These are phyloP conservation scores for Ochromonas danica DNA, from an alignment of 108 stramenopile genomes.

Conservation along the genomic window DNA sequence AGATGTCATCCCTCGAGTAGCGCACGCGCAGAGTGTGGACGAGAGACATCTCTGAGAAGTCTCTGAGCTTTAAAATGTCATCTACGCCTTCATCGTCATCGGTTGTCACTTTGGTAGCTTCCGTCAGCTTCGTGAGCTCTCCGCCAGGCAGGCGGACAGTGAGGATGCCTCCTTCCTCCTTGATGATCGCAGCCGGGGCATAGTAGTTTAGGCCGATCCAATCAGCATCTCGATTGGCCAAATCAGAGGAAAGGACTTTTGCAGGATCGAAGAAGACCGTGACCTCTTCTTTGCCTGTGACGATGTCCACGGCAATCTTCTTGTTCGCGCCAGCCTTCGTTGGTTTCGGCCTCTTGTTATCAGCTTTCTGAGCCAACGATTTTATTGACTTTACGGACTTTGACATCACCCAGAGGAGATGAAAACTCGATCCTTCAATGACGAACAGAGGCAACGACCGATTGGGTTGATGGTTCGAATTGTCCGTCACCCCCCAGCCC, in stretches of 20 bases:
- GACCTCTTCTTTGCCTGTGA: background rate
- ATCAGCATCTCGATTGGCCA: background rate
- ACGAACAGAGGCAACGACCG: too few relatives aligned
- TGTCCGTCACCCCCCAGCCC: too few relatives aligned
- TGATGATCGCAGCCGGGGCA: background rate
- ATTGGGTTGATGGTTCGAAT: too few relatives aligned
- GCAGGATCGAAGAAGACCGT: background rate
- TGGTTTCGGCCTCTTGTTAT: too few relatives aligned
- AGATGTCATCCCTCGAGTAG: constrained; percentile 10
- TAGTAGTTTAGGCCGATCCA: background rate
- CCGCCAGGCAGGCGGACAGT: background rate
- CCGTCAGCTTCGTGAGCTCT: background rate
- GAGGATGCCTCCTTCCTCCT: constrained; percentile 7
- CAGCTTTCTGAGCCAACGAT: too few relatives aligned
- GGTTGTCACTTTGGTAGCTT: background rate
- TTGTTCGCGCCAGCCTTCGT: too few relatives aligned
- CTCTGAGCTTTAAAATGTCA: constrained; percentile 11
- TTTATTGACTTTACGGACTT: too few relatives aligned
- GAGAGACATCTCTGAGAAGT: constrained; percentile 25
- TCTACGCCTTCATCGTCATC: constrained; percentile 24
- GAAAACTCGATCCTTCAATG: too few relatives aligned
- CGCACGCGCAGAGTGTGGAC: constrained; percentile 7
- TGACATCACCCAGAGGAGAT: too few relatives aligned
- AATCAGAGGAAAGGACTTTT: background rate
- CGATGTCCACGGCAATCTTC: background rate